phyloP scores from a whole-genome alignment of 1,284 basidiomycete genomes.

The Ustilago xerochloae region DNA sequence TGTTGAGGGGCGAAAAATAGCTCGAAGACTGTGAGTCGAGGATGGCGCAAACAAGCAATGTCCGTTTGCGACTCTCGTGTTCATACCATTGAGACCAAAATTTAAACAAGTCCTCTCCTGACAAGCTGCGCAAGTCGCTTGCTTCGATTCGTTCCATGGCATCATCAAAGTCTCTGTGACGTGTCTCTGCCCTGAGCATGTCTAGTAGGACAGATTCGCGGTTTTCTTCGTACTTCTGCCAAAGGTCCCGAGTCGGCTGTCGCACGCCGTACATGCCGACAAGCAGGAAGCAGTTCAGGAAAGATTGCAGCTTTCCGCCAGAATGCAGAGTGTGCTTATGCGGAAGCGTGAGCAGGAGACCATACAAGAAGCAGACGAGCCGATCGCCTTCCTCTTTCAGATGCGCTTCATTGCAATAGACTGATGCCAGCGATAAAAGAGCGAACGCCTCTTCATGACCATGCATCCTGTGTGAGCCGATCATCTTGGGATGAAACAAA shows the following conservation, averaged over 20 bases:
- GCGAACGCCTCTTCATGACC: slow-evolving; percentile 30
- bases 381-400: slow-evolving; percentile 25
- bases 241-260: slow-evolving; percentile 30
- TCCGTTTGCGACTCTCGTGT: slow-evolving; percentile 38
- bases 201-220: slow-evolving; percentile 32
- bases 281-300: slow-evolving; percentile 35
- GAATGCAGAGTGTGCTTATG: slow-evolving; percentile 33
- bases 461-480: slow-evolving; percentile 26
- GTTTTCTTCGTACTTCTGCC: slow-evolving; percentile 22
- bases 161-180: background rate
- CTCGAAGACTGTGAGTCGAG: slow-evolving; percentile 35
- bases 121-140: background rate
- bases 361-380: slow-evolving; percentile 29
- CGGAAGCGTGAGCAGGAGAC: slow-evolving; percentile 36
- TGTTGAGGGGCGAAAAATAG: slow-evolving; percentile 34
- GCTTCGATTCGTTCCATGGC: slow-evolving; percentile 26
- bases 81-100: slow-evolving; percentile 34
- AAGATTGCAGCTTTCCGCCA: slow-evolving; percentile 16
- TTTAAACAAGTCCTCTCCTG: slow-evolving; percentile 17
- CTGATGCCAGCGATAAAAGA: slow-evolving; percentile 26
- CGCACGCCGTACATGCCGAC: slow-evolving; percentile 24
- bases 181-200: slow-evolving; percentile 21
- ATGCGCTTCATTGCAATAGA: slow-evolving; percentile 9
- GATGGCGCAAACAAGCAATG: slow-evolving; percentile 29
- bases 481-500: slow-evolving; percentile 35